These are phyloP conservation scores for Saccharomyces pastorianus DNA, from an alignment of 1,139 yeast genomes.

Conservation along the genomic window DNA sequence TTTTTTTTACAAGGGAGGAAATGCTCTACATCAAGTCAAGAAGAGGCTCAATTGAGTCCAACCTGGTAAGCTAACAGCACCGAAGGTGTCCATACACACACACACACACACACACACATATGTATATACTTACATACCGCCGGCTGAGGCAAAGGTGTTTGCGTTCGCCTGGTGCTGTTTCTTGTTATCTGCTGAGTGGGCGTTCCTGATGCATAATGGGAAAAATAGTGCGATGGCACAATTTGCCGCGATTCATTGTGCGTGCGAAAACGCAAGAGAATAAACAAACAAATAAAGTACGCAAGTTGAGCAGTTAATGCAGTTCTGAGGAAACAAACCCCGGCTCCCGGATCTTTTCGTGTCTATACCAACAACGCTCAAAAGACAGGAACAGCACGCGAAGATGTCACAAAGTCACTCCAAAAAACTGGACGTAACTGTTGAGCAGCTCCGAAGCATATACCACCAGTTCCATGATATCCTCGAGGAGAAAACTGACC, in stretches of 20 bases:
- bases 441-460: constrained; percentile 23
- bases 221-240: neutral
- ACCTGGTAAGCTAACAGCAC: neutral
- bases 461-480: constrained; percentile 24
- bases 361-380: neutral
- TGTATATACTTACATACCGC: neutral
- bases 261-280: neutral
- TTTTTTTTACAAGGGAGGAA: neutral
- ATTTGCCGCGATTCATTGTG: neutral
- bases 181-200: neutral
- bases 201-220: neutral
- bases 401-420: neutral
- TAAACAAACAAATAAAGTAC: neutral
- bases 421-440: constrained; percentile 19
- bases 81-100: neutral
- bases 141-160: neutral
- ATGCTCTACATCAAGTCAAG: neutral
- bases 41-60: neutral
- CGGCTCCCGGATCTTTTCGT: too few species aligned
- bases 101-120: neutral
- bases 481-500: constrained; percentile 19
- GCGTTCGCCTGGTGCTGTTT: neutral
- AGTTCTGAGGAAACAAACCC: neutral
- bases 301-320: neutral
- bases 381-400: neutral